Evolutionary conservation across 106 monocot species (phyloP), one percentile per base, ranked within the genome.

Genomic region (Vanilla planifolia): DNA sequence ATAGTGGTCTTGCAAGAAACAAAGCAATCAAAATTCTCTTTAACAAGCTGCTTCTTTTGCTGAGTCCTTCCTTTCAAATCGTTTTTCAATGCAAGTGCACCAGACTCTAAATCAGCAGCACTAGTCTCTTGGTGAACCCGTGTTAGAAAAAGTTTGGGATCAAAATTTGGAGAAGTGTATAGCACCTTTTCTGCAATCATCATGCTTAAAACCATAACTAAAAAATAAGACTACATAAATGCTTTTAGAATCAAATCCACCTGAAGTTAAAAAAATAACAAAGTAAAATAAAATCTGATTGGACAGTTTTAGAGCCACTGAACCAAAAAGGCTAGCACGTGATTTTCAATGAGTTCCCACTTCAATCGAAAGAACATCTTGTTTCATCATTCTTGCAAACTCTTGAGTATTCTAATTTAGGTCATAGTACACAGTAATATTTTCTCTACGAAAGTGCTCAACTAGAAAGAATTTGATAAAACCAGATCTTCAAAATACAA

Each of bases 21-120:
- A 66, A 92, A 98, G 69, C 98, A 98, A 60, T 98, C 98, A 80
- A 98, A 98, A 63, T 98, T 98, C 67, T 98, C 98, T 73, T 98
- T 98, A 17, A 98, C 98, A 59, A 98, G 65, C 45, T 92, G 84
- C 69, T 98, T 98, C 59, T 85, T 98, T 64, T 98, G 81, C 67
- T 92, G 87, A 23, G 98, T 98, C 70, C 98, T 81, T 62, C 88
- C 98, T 75, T 85, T 88, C 17, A 98, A 81, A 77, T 91, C 91
- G 71, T 69, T 75, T 73, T 92, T 98, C 48, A 98, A 67, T 24
- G 77, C 69, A 40, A 98, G 69, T 2, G 88, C 88, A 68, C 88
- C 88, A 33, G 91, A 71, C 71, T 98, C 88, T 77, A 98, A 88
- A 73, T 91, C 85, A 33, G 91, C 84, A 32, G 91, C 84, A 71